Conservation (phyloP, 2,329 filamentous ascomycete species). For the Fusarium equiseti region DNA sequence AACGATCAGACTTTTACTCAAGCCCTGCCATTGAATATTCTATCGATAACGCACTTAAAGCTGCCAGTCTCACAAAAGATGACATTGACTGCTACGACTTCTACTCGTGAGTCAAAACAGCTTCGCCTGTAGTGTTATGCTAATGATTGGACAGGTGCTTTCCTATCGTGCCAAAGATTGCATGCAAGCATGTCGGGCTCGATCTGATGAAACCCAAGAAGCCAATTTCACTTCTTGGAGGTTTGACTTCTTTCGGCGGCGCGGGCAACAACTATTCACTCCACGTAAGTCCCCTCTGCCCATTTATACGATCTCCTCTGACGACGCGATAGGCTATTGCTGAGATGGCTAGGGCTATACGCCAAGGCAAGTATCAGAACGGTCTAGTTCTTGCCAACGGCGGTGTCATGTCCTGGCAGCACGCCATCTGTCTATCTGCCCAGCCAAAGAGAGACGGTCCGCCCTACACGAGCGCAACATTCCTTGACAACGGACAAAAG, state of each 20-base stretch:
- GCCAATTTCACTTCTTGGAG: conserved; percentile 71
- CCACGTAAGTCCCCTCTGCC: conserved; percentile 61
- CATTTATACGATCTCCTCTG: neutral
- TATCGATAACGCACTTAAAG: conserved; percentile 64
- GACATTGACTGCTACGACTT: conserved; percentile 73
- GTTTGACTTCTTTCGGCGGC: conserved; percentile 75
- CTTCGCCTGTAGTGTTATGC: rapidly evolving
- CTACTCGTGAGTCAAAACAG: conserved; percentile 63
- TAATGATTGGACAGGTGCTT: conserved; percentile 65
- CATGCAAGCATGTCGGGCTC: conserved; percentile 69
- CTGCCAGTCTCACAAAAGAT: conserved; percentile 59
- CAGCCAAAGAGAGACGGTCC: conserved; percentile 48
- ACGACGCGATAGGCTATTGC: conserved; percentile 54
- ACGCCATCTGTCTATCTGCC: conserved; percentile 69
- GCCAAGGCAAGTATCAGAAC: conserved; percentile 58
- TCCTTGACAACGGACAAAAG: conserved; percentile 4
- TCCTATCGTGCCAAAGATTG: conserved; percentile 76
- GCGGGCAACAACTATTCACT: conserved; percentile 79
- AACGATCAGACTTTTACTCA: conserved; percentile 68
- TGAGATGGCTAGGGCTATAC: conserved; percentile 66
- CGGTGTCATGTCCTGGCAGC: conserved; percentile 73
- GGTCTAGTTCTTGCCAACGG: conserved; percentile 75
- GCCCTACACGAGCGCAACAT: conserved; percentile 15
- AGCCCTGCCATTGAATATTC: conserved; percentile 70
- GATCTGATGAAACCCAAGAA: conserved; percentile 59